Base-by-base conservation (phyloP, 306 rosid genomes). In the Pterocarpus macrocarpus region DNA sequence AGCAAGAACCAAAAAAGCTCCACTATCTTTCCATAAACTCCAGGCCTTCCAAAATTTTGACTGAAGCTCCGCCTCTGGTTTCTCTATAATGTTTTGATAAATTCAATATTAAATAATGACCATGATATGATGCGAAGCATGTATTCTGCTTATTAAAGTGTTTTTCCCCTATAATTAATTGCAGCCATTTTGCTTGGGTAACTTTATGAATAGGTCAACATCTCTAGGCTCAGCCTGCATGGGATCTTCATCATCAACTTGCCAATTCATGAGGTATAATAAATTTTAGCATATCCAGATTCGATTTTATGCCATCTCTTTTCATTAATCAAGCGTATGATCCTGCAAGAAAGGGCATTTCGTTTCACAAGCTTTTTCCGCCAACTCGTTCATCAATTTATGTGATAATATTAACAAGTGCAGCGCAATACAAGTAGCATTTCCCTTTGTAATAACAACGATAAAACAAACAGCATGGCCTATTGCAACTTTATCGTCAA, bases 401-500 rank as follows among this genome's bases (percentile, higher is more conserved):
- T 53, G 41, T 61, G 66, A 30, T 17, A 16, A 38, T 45, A 10
- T 34, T 50, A 64, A 32, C 39, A 77, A 55, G 44, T 39, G 52
- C 28, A 15, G 77, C 15, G 1, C 65, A 76, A 62, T 39, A 52
- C 78, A 82, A 82, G 52, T 52, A 53, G 75, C 22, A 33, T 63
- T 82, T 77, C 75, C 53, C 79, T 77, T 71, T 70, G 43, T 62
- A 22, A 22, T 22, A 22, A 5, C 55, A 66, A 5, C 52, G 43
- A 8, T 77, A 66, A 73, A 75, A 17, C 7, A 6, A 39, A 53
- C 13, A 44, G 34, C 43, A 34, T 43, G 16, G 28, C 11, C 49
- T 34, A 59, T 70, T 84, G 35, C 69, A 53, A 70, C 62, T 65
- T 75, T 75, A 53, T 36, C 38, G 79, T 76, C 85, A 84, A 75